phyloP scores from a whole-genome alignment of 2,329 filamentous ascomycete species.

The Ophiostoma angusticollis region DNA sequence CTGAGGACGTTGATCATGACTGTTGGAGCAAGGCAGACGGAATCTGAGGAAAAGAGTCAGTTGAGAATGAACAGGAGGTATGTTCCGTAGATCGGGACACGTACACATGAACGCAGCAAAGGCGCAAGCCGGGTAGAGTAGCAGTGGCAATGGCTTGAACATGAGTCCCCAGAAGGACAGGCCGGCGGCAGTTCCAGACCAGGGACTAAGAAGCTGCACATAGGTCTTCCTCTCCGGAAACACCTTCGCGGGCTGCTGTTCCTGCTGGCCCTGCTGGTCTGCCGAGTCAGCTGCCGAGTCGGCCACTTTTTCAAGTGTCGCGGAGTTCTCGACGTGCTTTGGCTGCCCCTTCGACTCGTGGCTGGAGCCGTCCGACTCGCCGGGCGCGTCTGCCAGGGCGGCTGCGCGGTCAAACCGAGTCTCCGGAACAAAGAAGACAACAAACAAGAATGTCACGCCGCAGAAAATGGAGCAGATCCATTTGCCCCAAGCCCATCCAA shows the following conservation, averaged over 20 bases:
- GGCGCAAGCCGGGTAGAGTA: neutral
- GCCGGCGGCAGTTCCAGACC: neutral
- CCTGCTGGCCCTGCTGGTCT: neutral
- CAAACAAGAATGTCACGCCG: neutral
- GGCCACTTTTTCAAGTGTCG: no score
- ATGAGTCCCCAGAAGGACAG: neutral
- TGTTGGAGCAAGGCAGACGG: neutral
- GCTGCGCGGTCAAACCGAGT: neutral
- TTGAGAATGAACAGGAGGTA: no score
- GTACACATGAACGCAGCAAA: no score
- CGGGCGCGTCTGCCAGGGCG: neutral
- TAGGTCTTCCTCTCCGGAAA: neutral
- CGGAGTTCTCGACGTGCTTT: no score
- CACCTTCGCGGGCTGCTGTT: no score
- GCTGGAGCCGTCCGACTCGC: no score
- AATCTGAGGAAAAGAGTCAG: no score
- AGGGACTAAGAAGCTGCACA: neutral
- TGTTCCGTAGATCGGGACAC: no score
- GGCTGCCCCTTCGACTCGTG: neutral
- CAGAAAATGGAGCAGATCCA: neutral
- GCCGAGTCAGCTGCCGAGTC: neutral
- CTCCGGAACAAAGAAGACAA: neutral
- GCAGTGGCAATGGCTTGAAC: neutral
- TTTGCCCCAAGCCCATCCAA: neutral
- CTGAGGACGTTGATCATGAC: slow-evolving; percentile 3